These are phyloP conservation scores for Monosporozyma aerobia DNA, from an alignment of 805 yeast genomes.

Conservation along the genomic window DNA sequence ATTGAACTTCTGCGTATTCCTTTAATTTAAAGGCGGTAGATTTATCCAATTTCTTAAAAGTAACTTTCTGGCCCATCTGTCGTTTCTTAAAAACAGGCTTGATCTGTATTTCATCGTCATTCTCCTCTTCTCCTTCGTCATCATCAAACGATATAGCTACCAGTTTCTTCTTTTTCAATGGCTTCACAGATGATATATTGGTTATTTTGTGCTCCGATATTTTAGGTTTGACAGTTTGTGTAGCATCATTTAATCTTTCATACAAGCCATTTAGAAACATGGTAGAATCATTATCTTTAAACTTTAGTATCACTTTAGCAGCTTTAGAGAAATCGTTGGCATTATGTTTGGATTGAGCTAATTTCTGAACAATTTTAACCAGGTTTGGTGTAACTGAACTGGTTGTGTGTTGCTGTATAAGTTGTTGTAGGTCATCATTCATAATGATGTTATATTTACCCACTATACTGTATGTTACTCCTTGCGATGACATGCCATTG, in stretches of 20 bases:
- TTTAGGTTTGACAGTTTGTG: not conserved
- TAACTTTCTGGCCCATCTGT: not conserved
- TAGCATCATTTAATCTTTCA: not conserved
- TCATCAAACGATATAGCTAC: constrained; percentile 3
- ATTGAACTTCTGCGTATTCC: constrained; percentile 9
- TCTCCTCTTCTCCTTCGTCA: constrained; percentile 4
- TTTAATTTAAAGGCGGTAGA: constrained; percentile 14
- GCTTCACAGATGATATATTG: not conserved
- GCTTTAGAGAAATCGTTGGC: constrained; percentile 12
- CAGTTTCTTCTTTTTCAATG: constrained; percentile 1
- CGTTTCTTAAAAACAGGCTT: not conserved
- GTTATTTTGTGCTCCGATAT: not conserved
- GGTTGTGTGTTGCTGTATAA: constrained; percentile 16
- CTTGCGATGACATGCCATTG: not conserved
- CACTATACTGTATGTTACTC: not conserved
- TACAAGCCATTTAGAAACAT: constrained; percentile 9
- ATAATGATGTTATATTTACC: not conserved
- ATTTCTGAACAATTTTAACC: constrained; percentile 12
- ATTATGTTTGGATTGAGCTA: constrained; percentile 13
- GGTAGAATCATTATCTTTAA: constrained; percentile 12
- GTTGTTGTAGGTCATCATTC: not conserved
- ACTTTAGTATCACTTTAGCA: constrained; percentile 22
- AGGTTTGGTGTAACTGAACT: constrained; percentile 17
- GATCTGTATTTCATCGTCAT: constrained; percentile 1
- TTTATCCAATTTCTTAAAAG: constrained; percentile 18